Evolutionary conservation across 1,139 yeast species (phyloP).

Genomic region (Blastobotrys capitulatus): DNA sequence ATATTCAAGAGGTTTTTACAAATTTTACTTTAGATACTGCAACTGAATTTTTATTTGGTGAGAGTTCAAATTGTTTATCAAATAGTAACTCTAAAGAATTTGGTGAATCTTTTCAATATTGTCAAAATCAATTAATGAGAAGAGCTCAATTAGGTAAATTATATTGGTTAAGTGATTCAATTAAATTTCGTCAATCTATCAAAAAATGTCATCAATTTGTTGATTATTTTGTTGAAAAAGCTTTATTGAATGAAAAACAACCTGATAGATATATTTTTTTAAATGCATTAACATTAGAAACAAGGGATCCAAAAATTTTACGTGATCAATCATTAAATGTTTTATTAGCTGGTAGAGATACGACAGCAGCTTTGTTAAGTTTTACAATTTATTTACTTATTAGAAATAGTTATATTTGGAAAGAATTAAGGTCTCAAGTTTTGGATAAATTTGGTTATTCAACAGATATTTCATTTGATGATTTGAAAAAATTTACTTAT

Average conservation of each 20-base stretch:
- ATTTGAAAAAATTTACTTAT: slow-evolving; percentile 44
- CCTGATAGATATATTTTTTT: slow-evolving; percentile 34
- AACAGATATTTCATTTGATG: slow-evolving; percentile 30
- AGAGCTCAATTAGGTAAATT: slow-evolving; percentile 17
- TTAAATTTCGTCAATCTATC: slow-evolving; percentile 31
- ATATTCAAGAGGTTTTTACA: slow-evolving; percentile 46
- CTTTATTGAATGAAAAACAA: slow-evolving; percentile 9
- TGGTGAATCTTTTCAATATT: slow-evolving; percentile 41
- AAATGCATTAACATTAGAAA: slow-evolving; percentile 42
- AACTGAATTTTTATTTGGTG: slow-evolving; percentile 56
- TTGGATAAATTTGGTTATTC: slow-evolving; percentile 26
- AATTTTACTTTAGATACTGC: slow-evolving; percentile 54
- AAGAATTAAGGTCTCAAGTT: slow-evolving; percentile 24
- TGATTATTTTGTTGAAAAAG: slow-evolving; percentile 27
- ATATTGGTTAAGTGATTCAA: slow-evolving; percentile 35
- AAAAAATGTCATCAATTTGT: slow-evolving; percentile 27
- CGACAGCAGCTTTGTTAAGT: slow-evolving; percentile 47
- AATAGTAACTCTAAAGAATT: slow-evolving; percentile 32
- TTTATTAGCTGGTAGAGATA: slow-evolving; percentile 49
- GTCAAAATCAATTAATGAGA: slow-evolving; percentile 38
- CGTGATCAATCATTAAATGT: slow-evolving; percentile 44
- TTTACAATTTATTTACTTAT: slow-evolving; percentile 44
- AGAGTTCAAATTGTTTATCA: slow-evolving; percentile 38
- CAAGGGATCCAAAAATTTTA: slow-evolving; percentile 44
- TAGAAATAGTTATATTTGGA: slow-evolving; percentile 39